Evolutionary conservation across 768 basidiomycete species (phyloP), one percentile per base, ranked within the genome.

Genomic region (Cubamyces lactineus): DNA sequence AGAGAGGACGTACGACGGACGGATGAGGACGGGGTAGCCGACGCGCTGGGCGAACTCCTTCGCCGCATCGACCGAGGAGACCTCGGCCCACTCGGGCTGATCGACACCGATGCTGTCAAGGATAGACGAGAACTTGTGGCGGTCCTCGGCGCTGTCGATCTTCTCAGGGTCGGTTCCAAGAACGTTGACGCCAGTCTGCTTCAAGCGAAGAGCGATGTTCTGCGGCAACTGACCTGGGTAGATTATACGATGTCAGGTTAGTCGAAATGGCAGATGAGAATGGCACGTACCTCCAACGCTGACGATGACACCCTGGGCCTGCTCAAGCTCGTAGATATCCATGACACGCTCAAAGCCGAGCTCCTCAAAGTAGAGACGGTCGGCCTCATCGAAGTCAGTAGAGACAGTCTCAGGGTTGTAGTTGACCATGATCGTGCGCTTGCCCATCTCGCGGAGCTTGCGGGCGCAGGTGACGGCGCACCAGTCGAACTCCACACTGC

Each of bases 331-430:
- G 70, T 98, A 99, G 69, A 99, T 98, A 75, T 99, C 97, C 96
- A 99, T 98, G 65, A 99, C 96, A 43, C 96, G 87, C 76, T 99
- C 97, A 77, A 84, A 98, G 52, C 96, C 94, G 60, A 99, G 86
- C 74, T 98, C 96, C 74, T 99, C 97, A 73, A 99, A 99, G 81
- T 99, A 99, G 49, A 99, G 79, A 60, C 97, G 82, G 70, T 98
- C 97, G n/a, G 97, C 97, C 78, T 99, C 97, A 71, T 99, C 97
- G 75, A 96, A 99, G 75, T 98, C 97, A 59, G 97, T 99, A 7
- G 96, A 98, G 43, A 98, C 97, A 3, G 97, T 99, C 78, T 99
- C 97, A 9, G 96, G 96, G 77, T 98, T 99, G 78, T 99, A 99
- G 81, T 99, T 99, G 83, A 99, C 84, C 96, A 98, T 98, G 79